Base-by-base conservation (phyloP, 2,329 filamentous ascomycete genomes). In the Fusarium coffeatum region DNA sequence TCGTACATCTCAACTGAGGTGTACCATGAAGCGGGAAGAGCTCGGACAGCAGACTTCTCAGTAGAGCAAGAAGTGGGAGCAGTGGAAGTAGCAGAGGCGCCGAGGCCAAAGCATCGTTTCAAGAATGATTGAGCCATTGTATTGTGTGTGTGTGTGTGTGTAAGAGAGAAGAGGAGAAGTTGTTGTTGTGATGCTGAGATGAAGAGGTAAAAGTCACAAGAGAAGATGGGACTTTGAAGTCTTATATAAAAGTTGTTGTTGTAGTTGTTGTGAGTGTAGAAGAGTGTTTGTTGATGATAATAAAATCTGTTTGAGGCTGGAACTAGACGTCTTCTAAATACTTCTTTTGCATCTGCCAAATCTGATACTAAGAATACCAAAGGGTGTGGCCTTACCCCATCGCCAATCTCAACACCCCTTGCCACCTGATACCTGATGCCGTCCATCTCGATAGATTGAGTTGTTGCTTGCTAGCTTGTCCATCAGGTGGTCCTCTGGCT, bases 1-100 rank as follows among this genome's bases (percentile, higher is more conserved):
- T 88, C 82, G 69, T 86, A 88, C 80, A 88, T 85, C 64, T 84
- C 83, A n/a, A 78, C 76, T 7, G 83, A 84, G 15, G 78, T 82
- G 75, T 85, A 88, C 86, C 85, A 88, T 15, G 82, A 83, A 9
- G 54, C 80, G 3, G 86, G 86, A 3, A 88, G 76, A 22, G 85
- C 79, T 41, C 78, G 72, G 57, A 76, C 59, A 16, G 77, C 59
- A 32, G 40, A 42, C 45, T 72, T 73, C 27, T 76, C 66, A 53
- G 75, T 15, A 22, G 55, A 30, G 15, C 27, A 30, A 25, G 63
- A 51, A 32, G 16, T 54, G 25, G 55, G 12, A 23, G 66, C 55
- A 20, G 71, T 59, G 47, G 73, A 27, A 48, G 60, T 8, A 50
- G 66, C n/a, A 56, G 54, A 40, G 18, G 61, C 64, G n/a, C 78